Percentiles rank a stretch among this genome's conserved stretches.
phyloP scores from a whole-genome alignment of 1,139 yeast species.

The Lodderomyces jiufengensis region DNA sequence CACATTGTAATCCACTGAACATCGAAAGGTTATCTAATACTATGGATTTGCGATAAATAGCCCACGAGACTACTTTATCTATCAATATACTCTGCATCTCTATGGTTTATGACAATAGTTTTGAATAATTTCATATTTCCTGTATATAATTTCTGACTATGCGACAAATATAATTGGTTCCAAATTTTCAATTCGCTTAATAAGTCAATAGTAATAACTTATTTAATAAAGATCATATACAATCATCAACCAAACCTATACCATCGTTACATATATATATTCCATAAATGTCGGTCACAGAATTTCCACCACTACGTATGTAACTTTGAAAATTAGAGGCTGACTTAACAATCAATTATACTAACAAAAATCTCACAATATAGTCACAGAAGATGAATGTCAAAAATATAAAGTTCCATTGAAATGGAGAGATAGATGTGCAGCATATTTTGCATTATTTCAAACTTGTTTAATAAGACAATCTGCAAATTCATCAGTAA shows the following conservation, averaged over 20 bases:
- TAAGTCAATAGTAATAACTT: too few relatives aligned
- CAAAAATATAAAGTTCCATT: constrained; percentile 77
- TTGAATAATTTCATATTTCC: too few relatives aligned
- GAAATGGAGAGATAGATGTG: constrained; percentile 85
- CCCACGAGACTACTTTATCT: too few relatives aligned
- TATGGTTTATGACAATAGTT: too few relatives aligned
- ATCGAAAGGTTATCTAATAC: too few relatives aligned
- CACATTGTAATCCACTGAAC: too few relatives aligned
- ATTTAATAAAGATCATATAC: too few relatives aligned
- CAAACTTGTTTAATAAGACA: constrained; percentile 48
- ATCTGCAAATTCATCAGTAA: constrained; percentile 44
- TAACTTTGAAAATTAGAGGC: constrained; percentile 14
- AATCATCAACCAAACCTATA: background rate
- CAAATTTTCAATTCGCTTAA: too few relatives aligned
- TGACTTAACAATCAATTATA: background rate
- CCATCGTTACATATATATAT: background rate
- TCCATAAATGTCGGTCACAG: constrained; percentile 39
- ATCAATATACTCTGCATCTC: too few relatives aligned
- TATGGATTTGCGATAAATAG: too few relatives aligned
- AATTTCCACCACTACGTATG: constrained; percentile 53
- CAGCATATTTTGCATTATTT: constrained; percentile 62
- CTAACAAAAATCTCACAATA: background rate
- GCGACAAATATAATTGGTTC: constrained; percentile 15
- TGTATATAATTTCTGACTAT: constrained; percentile 13
- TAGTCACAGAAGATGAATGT: constrained; percentile 82